These are phyloP conservation scores for Coemansia sp. DNA, from an alignment of 192 early-diverging fungal genomes.

Conservation along the genomic window DNA sequence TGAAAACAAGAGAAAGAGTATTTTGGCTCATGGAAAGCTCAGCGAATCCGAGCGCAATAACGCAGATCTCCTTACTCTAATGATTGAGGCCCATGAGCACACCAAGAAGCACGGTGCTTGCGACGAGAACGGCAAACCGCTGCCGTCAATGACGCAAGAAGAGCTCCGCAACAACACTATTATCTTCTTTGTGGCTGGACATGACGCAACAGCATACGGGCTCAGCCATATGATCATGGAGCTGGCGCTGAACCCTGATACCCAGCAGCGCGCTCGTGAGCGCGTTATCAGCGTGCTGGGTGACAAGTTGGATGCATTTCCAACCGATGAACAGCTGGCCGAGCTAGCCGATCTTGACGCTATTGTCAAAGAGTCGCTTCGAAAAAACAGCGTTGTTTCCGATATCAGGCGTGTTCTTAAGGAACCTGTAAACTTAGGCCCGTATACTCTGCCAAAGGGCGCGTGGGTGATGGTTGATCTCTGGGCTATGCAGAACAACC, in stretches of 20 bases:
- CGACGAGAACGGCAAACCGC: constrained; percentile 47
- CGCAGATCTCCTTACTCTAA: constrained; percentile 56
- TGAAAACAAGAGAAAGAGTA: constrained; percentile 31
- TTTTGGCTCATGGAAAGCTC: constrained; percentile 19
- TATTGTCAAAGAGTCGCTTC: constrained; percentile 57
- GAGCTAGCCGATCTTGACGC: constrained; percentile 53
- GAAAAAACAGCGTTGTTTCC: constrained; percentile 45
- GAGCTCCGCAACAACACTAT: constrained; percentile 56
- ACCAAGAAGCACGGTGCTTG: constrained; percentile 42
- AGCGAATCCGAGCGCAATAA: constrained; percentile 31
- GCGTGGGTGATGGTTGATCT: constrained; percentile 59
- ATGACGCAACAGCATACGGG: constrained; percentile 54
- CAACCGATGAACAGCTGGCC: constrained; percentile 56
- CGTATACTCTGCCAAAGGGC: constrained; percentile 55
- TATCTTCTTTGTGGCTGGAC: constrained; percentile 61
- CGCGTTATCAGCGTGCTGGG: constrained; percentile 45
- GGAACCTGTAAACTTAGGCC: constrained; percentile 52
- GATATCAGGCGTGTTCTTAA: constrained; percentile 45
- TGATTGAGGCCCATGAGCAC: constrained; percentile 58
- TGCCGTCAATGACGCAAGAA: constrained; percentile 47
- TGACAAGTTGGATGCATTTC: constrained; percentile 54
- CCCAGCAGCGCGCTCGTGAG: constrained; percentile 47
- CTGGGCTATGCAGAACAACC: constrained; percentile 59
- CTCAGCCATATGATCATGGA: constrained; percentile 48
- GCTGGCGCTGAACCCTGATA: constrained; percentile 54